Evolutionary conservation across 164 flowering plant genomes (phyloP).

Genomic region (Brasenia schreberi): DNA sequence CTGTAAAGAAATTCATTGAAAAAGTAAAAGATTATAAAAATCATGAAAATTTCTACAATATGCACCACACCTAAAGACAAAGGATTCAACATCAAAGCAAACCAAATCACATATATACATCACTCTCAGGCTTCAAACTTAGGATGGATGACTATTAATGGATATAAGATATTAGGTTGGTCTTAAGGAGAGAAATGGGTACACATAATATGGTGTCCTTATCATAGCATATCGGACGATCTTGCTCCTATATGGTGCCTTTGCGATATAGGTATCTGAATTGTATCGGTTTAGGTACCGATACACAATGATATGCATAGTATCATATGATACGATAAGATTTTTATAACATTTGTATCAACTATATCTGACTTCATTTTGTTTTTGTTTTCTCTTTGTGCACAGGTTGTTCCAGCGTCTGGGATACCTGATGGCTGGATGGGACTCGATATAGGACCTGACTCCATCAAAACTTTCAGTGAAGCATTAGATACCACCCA

Average conservation of each 20-base stretch:
- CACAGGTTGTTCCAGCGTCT: conserved; percentile 53
- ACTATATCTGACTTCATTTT: background rate
- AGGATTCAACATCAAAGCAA: too few relatives aligned
- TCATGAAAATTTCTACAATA: background rate
- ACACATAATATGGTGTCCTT: too few relatives aligned
- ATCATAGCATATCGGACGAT: too few relatives aligned
- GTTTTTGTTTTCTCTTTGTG: conserved; percentile 1
- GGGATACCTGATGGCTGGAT: conserved; percentile 74
- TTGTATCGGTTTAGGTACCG: too few relatives aligned
- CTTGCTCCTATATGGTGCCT: too few relatives aligned
- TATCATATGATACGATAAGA: too few relatives aligned
- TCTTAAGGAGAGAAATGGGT: too few relatives aligned
- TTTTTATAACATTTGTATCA: background rate
- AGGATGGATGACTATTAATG: too few relatives aligned
- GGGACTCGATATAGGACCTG: conserved; percentile 83
- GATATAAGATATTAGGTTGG: too few relatives aligned
- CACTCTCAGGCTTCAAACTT: too few relatives aligned
- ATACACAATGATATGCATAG: background rate
- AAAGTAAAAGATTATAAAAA: background rate
- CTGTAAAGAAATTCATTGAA: background rate
- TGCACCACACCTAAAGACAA: background rate
- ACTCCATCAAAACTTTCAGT: conserved; percentile 48
- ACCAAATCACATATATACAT: too few relatives aligned
- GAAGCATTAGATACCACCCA: conserved; percentile 50
- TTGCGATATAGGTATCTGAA: too few relatives aligned